Evolutionary conservation across 371 early-diverging fungal species (phyloP), one percentile per base, ranked within the genome.

Genomic region (Quaeritorhiza haematococci): DNA sequence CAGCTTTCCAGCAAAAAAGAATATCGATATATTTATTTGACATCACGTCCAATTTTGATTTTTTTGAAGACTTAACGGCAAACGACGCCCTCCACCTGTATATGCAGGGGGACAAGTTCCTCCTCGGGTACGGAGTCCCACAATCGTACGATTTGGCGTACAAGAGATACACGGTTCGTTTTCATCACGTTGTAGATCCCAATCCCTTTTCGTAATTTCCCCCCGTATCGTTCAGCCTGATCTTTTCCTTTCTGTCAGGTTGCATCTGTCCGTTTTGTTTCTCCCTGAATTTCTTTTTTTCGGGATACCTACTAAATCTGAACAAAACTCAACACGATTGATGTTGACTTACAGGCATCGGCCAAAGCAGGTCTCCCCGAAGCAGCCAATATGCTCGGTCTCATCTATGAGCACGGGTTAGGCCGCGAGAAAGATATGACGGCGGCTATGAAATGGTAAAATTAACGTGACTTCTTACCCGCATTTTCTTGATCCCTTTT

Each of bases 331-430:
- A 3, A 43, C 3, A 6, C 24, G 52, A 63, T 44, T 6, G 42
- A 6, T 6, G 15, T 49, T 23, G 13, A 53, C 27, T 29, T 23
- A 1, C 33, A 64, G 67, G 59, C 69, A 0, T 68, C 71, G n/a
- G 64, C 72, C 19, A 68, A 69, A 49, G 49, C 62, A 32, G 71
- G 64, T 0, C 56, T 62, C 34, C 55, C 73, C 0, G 68, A 66
- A 35, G 78, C 78, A 3, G 57, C 63, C 42, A 69, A 63, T 56
- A 73, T 74, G 73, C 64, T 75, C 24, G 75, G 76, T 7, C 61
- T 68, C 56, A 72, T 78, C 66, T 66, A 64, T 53, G 84, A 80
- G 53, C 63, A 70, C 53, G 81, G 81, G 15, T 62, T 76, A 34
- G 81, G 78, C 13, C 55, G 66, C 23, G 7, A n/a, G 1, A 66